Evolutionary conservation across 1,139 yeast species (phyloP).

Genomic region (Candida sanyaensis): DNA sequence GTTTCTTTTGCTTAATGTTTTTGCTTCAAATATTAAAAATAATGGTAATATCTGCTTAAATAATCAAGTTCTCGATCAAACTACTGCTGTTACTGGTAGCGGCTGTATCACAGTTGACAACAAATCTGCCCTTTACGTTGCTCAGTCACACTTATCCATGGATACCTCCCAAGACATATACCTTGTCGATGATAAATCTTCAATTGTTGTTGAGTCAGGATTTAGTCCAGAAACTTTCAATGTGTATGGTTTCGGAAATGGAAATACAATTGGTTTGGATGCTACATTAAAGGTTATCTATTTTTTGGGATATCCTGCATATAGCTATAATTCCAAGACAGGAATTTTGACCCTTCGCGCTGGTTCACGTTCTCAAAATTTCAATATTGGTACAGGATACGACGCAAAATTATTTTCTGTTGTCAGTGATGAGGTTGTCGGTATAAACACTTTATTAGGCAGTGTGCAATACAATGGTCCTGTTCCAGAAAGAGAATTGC

Average conservation of each 20-base stretch:
- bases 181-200: background rate
- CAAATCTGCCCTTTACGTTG: background rate
- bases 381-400: conserved; percentile 23
- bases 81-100: background rate
- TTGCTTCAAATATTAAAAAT: background rate
- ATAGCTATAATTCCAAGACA: conserved; percentile 14
- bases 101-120: conserved; percentile 12
- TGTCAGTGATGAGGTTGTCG: background rate
- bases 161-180: background rate
- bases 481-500: background rate
- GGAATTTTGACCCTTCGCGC: conserved; percentile 21
- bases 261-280: conserved; percentile 24
- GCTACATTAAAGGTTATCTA: conserved; percentile 6
- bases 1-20: background rate
- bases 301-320: conserved; percentile 5
- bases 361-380: conserved; percentile 13
- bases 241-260: conserved; percentile 32
- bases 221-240: conserved; percentile 8
- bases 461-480: background rate
- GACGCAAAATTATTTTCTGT: conserved; percentile 11
- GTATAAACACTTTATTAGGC: background rate
- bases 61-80: background rate
- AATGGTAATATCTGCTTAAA: background rate
- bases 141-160: background rate
- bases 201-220: background rate